These are phyloP conservation scores for Pyrus betulifolia DNA, from an alignment of 306 rosid species.

Conservation along the genomic window DNA sequence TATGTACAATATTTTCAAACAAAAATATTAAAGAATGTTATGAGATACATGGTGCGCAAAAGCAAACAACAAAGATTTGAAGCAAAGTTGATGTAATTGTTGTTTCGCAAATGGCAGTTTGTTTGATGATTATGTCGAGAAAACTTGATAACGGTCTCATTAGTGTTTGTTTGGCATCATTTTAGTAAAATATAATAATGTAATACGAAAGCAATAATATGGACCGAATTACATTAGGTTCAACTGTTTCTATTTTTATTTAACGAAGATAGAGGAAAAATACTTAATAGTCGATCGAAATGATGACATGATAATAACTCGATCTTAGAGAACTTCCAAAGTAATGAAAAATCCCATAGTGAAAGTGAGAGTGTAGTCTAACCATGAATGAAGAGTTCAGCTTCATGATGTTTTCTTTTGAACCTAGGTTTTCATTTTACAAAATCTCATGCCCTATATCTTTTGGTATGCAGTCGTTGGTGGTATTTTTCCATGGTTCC, in stretches of 20 bases:
- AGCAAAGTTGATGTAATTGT: slow-evolving; percentile 3
- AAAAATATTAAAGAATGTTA: not conserved
- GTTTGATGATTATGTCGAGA: not conserved
- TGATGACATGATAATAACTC: not conserved
- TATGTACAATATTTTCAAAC: not conserved
- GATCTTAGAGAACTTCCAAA: too few species aligned
- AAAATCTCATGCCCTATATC: too few species aligned
- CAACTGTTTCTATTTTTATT: not conserved
- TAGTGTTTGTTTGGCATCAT: not conserved
- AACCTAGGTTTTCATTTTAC: too few species aligned
- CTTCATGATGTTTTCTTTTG: too few species aligned
- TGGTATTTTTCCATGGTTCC: too few species aligned
- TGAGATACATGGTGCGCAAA: not conserved
- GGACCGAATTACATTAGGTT: not conserved
- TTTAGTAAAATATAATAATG: not conserved
- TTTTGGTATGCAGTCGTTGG: too few species aligned
- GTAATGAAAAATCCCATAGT: too few species aligned
- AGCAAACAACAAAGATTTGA: not conserved
- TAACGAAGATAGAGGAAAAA: not conserved
- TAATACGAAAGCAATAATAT: not conserved
- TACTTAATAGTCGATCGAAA: not conserved
- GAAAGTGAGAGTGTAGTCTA: too few species aligned
- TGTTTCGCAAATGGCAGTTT: not conserved
- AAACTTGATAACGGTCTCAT: not conserved
- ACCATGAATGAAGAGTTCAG: too few species aligned